Percentiles rank a stretch among this genome's conserved stretches.
Evolutionary conservation across 2,329 filamentous ascomycete species (phyloP).

Genomic region (Dactylellina leptospora): DNA sequence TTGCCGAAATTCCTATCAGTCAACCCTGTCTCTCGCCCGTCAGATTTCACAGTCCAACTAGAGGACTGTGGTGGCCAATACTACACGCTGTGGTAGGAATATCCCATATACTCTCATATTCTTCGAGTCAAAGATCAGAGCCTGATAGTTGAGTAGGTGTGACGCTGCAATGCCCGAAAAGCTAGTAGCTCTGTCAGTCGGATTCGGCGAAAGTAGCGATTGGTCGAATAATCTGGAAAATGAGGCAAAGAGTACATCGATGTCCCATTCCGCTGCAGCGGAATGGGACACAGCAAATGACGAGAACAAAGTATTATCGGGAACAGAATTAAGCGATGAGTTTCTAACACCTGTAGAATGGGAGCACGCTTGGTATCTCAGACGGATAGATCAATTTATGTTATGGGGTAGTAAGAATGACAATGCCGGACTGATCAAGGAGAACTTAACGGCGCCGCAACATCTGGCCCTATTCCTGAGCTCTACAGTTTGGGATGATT

Average conservation of each 20-base stretch:
- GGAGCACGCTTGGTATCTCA: background rate
- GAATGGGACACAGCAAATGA: too few species aligned
- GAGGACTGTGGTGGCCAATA: background rate
- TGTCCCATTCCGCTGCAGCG: background rate
- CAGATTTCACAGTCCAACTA: background rate
- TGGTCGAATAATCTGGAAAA: too few species aligned
- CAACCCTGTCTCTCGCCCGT: background rate
- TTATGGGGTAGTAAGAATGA: background rate
- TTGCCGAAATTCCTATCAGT: background rate
- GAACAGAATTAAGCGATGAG: too few species aligned
- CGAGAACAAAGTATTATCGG: too few species aligned
- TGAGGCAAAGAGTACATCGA: too few species aligned
- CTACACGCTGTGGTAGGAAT: conserved; percentile 3
- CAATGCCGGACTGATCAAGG: background rate
- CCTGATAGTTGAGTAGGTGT: background rate
- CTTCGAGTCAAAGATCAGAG: background rate
- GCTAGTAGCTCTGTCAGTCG: too few species aligned
- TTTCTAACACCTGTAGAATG: background rate
- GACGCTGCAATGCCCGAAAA: background rate
- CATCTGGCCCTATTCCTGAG: background rate
- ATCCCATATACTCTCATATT: background rate
- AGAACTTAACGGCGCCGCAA: background rate
- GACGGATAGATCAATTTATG: background rate
- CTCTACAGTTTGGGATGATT: background rate
- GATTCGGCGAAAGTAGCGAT: too few species aligned